Base-by-base conservation (phyloP, 345 rosid genomes). In the Kandelia obovata region DNA sequence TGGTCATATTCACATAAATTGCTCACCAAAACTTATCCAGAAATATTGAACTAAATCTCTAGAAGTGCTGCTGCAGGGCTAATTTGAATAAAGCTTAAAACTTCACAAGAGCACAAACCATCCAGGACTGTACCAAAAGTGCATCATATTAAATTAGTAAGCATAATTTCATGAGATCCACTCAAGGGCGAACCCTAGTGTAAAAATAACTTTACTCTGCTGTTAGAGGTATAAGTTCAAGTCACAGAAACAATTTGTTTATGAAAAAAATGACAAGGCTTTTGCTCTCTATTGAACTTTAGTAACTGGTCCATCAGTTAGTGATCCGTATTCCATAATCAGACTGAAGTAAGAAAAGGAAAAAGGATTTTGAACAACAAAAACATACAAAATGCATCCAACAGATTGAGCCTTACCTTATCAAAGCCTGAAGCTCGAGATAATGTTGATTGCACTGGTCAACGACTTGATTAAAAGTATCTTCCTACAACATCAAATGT, bases 391-490 rank as follows among this genome's bases (percentile, higher is more conserved):
- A 43, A 11, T 43, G 49, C 16, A 1, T 43, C 49, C 17, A 43
- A 43, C 19, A 43, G 49, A 43, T 2, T 15, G 49, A 43, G 17
- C 31, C 13, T 39, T 68, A 77, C 77, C 80, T 72, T 55, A 77
- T 72, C 62, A 72, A 68, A 39, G 65, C 70, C 70, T 77, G 73
- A 56, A 77, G 76, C 63, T 68, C 73, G 4, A 63, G 62, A 60
- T 72, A 77, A 58, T 72, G 80, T 37, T 77, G 77, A 49, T 58
- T 53, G 53, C 77, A 77, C 43, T 77, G 77, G 39, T 73, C 77
- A 53, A 72, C 31, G 37, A 72, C 80, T 73, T 77, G 73, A 72
- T 77, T 72, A 64, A 68, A 64, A 63, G 68, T 6, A 61, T 77
- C 76, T 51, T 72, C 80, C 80, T 77, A 30, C 5, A 60, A 66